Evolutionary conservation across 2,329 filamentous ascomycete species (phyloP).

Genomic region (Scopulariopsis brevicaulis): DNA sequence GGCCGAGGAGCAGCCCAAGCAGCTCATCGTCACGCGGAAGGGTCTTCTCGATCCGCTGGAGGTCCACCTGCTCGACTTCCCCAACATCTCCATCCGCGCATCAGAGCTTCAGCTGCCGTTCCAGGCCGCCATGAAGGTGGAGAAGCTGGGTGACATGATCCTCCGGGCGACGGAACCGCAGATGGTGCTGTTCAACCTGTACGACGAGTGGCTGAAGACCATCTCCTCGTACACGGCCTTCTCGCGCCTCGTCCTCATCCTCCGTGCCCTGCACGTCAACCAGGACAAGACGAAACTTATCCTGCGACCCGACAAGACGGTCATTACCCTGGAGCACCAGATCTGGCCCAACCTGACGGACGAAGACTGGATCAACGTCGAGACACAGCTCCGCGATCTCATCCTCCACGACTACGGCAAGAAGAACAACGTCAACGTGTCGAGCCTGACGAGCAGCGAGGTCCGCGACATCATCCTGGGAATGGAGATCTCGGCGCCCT

Average conservation of each 20-base stretch:
- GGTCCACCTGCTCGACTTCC: constrained; percentile 94
- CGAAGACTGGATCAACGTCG: constrained; percentile 99
- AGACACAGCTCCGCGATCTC: constrained; percentile 86
- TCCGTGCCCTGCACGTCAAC: constrained; percentile 93
- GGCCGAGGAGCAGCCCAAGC: constrained; percentile 96
- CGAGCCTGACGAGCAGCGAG: constrained; percentile 91
- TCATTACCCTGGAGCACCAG: constrained; percentile 97
- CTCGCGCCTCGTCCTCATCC: constrained; percentile 84
- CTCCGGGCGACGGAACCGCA: constrained; percentile 95
- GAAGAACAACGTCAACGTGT: constrained; percentile 99
- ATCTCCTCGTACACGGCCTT: constrained; percentile 98
- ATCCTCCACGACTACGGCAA: constrained; percentile 98
- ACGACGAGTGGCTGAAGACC: constrained; percentile 97
- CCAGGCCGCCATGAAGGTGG: constrained; percentile 99
- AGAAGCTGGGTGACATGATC: constrained; percentile 99
- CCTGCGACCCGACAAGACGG: constrained; percentile 89
- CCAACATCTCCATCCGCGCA: constrained; percentile 95
- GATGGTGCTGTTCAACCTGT: constrained; percentile 98
- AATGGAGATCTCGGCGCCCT: constrained; percentile 98
- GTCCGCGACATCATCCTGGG: constrained; percentile 96
- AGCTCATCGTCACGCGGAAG: constrained; percentile 95
- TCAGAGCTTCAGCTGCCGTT: constrained; percentile 95
- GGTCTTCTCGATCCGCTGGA: constrained; percentile 94
- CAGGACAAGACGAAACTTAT: constrained; percentile 97
- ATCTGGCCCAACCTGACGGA: constrained; percentile 94